phyloP scores from a whole-genome alignment of 1,139 yeast species.

The Saccharomyces hybrid region DNA sequence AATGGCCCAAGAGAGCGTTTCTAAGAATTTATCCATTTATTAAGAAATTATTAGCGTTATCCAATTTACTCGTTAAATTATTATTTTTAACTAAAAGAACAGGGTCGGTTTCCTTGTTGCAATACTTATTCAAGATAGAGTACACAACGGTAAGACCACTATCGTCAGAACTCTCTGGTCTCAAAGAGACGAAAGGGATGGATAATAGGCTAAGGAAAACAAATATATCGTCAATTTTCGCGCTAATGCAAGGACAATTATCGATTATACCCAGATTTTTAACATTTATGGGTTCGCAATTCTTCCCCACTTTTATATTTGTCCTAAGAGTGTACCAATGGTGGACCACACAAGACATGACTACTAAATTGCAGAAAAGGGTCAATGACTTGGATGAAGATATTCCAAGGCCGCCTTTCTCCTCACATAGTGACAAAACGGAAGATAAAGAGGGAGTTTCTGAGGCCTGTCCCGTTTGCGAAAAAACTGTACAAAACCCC shows the following conservation, averaged over 20 bases:
- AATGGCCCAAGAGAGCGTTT: slow-evolving; percentile 44
- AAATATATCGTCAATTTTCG: slow-evolving; percentile 37
- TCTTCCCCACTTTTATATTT: slow-evolving; percentile 54
- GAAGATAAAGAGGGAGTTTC: background rate
- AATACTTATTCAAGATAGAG: slow-evolving; percentile 54
- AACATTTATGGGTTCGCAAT: slow-evolving; percentile 36
- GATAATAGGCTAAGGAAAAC: slow-evolving; percentile 46
- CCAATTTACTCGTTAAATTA: slow-evolving; percentile 54
- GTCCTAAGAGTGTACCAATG: slow-evolving; percentile 60
- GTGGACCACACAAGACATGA: slow-evolving; percentile 84
- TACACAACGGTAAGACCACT: slow-evolving; percentile 56
- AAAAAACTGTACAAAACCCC: slow-evolving; percentile 58
- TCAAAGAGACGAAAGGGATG: slow-evolving; percentile 41
- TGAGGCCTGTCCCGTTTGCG: slow-evolving; percentile 64
- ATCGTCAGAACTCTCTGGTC: background rate
- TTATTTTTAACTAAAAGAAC: slow-evolving; percentile 60
- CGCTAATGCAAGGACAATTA: slow-evolving; percentile 32
- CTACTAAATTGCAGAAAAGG: slow-evolving; percentile 50
- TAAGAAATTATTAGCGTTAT: slow-evolving; percentile 41
- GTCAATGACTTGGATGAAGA: slow-evolving; percentile 43
- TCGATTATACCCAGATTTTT: slow-evolving; percentile 38
- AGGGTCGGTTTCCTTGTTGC: slow-evolving; percentile 58
- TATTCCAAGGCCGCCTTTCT: slow-evolving; percentile 40
- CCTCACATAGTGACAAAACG: slow-evolving; percentile 28
- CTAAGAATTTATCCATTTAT: slow-evolving; percentile 55